Evolutionary conservation across 2,329 filamentous ascomycete species (phyloP), one percentile per base, ranked within the genome.

Genomic region (Cordyceps javanica): DNA sequence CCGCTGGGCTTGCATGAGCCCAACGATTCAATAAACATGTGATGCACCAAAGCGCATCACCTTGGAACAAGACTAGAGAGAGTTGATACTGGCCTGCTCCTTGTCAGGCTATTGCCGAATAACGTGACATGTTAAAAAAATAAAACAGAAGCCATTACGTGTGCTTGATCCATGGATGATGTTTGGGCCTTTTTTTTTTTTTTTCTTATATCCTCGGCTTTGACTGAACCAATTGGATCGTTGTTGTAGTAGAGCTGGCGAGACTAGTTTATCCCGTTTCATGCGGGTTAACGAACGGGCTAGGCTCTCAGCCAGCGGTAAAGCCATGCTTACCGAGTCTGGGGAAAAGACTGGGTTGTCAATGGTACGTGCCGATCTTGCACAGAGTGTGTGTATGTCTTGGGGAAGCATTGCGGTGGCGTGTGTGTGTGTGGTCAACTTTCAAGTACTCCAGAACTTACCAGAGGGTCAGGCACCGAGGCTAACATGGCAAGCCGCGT

Each of bases 321-420:
- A 39, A 9, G 50, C 28, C 38, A 44, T 10, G 26, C 3, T 44
- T 44, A 21, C 38, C 51, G 51, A 44, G 39, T 54, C 51, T 54
- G 51, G 51, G 51, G 38, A 54, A 52, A 44, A 44, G 51, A 54
- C 8, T 54, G 51, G 51, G 38, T 39, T 52, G 36, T 16, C 28
- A 21, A 23, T n/a, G 30, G 39, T 28, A 45, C 30, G 39, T 44
- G 36, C 28, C 21, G 30, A 9, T 25, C 13, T 13, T 14, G 14
- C 3, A 26, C 28, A n/a, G n/a, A n/a, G n/a, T n/a, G n/a, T n/a
- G n/a, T n/a, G n/a, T n/a, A n/a, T n/a, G n/a, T n/a, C n/a, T n/a
- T n/a, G n/a, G n/a, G n/a, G n/a, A n/a, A n/a, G n/a, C n/a, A n/a
- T n/a, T n/a, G n/a, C n/a, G n/a, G n/a, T n/a, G n/a, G n/a, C n/a